A percentile compares a stretch with the other conserved stretches of the same genome.
These are phyloP conservation scores for Citrus maxima DNA, from an alignment of 345 rosid genomes.

Conservation along the genomic window DNA sequence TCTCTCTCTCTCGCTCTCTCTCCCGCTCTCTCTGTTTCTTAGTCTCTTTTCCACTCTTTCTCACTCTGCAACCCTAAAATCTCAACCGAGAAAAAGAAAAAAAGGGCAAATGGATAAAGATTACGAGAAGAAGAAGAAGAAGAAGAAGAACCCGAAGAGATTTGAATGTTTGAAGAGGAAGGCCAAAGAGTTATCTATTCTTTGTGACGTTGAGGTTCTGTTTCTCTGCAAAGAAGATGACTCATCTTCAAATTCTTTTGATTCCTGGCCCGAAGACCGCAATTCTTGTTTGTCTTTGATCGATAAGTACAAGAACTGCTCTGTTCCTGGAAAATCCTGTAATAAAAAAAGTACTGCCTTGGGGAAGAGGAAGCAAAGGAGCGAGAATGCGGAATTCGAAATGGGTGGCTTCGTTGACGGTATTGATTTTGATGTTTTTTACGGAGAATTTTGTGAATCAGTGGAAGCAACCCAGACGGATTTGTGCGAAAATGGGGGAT, in stretches of 20 bases:
- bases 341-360: not conserved
- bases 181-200: not conserved
- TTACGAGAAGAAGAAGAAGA: not conserved
- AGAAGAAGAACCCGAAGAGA: not conserved
- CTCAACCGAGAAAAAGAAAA: too few relatives aligned
- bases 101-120: not conserved
- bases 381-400: not conserved
- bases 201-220: not conserved
- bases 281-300: not conserved
- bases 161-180: not conserved
- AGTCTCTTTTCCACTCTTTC: not conserved
- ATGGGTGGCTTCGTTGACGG: not conserved
- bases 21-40: not conserved
- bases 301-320: not conserved
- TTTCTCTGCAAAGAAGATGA: not conserved
- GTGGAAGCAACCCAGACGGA: not conserved
- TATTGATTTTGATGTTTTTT: not conserved
- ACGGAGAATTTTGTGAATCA: not conserved
- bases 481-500: not conserved
- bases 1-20: not conserved
- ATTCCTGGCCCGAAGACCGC: not conserved
- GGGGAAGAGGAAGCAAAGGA: not conserved
- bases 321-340: not conserved
- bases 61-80: not conserved
- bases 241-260: not conserved